Evolutionary conservation across 2,329 filamentous ascomycete genomes (phyloP).

Genomic region (Volutella citrinella): DNA sequence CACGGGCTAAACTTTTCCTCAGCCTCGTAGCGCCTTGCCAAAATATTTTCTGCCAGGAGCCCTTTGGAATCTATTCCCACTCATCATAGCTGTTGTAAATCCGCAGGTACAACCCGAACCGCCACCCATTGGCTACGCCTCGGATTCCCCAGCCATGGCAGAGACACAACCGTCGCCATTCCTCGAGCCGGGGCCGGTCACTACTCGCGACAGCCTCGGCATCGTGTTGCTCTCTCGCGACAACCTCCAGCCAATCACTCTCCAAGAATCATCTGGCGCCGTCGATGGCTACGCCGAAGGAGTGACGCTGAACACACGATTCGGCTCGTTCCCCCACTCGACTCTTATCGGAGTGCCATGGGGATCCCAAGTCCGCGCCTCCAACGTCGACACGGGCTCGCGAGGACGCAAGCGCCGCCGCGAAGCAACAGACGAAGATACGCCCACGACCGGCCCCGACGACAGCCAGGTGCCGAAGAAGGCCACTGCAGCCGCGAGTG

Average conservation of each 20-base stretch:
- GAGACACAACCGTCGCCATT: constrained; percentile 65
- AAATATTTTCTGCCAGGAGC: constrained; percentile 11
- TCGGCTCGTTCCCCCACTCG: constrained; percentile 83
- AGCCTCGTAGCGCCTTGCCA: constrained; percentile 16
- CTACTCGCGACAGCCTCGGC: constrained; percentile 66
- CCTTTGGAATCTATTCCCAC: no score
- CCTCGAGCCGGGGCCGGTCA: constrained; percentile 63
- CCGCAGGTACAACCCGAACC: no score
- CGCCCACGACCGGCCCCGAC: constrained; percentile 31
- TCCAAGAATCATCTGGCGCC: constrained; percentile 58
- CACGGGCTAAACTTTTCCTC: constrained; percentile 10
- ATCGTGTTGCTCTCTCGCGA: constrained; percentile 89
- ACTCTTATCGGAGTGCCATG: constrained; percentile 77
- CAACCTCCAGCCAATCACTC: constrained; percentile 72
- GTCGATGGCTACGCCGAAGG: constrained; percentile 73
- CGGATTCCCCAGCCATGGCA: no score
- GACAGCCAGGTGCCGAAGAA: constrained; percentile 41
- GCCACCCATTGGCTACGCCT: no score
- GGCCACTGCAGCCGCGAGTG: constrained; percentile 55
- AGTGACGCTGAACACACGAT: constrained; percentile 84
- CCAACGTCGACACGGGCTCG: constrained; percentile 87
- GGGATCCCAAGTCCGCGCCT: constrained; percentile 90
- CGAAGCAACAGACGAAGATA: constrained; percentile 44
- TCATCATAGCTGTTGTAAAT: no score
- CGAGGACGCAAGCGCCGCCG: constrained; percentile 68